These are phyloP conservation scores for Chytriomyces sp. DNA, from an alignment of 192 early-diverging fungal genomes.

Conservation along the genomic window DNA sequence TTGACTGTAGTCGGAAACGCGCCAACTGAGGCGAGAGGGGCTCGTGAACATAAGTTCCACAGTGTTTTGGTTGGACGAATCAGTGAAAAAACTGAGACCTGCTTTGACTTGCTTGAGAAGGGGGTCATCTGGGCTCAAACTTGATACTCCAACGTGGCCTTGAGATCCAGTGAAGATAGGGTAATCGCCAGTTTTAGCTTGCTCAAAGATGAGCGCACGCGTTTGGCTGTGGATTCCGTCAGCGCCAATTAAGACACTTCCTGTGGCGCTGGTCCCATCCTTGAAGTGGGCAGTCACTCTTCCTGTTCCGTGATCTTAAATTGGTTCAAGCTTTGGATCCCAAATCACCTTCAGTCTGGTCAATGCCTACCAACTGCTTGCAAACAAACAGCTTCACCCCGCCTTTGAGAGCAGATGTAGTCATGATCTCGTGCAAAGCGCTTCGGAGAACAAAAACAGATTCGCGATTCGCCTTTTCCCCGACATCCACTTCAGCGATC, in stretches of 20 bases:
- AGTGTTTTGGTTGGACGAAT: neutral
- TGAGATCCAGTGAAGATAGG: neutral
- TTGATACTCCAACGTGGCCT: neutral
- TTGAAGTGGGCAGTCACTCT: conserved; percentile 8
- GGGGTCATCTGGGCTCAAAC: neutral
- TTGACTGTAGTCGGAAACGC: neutral
- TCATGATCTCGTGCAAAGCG: neutral
- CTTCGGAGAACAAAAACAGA: neutral
- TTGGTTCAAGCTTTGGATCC: too few species aligned
- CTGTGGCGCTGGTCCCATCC: neutral
- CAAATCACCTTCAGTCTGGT: neutral
- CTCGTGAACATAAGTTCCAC: neutral
- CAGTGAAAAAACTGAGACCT: neutral
- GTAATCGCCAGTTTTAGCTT: neutral
- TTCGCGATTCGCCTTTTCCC: neutral
- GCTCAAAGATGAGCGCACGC: neutral
- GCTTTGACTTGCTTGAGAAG: neutral
- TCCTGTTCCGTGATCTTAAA: neutral
- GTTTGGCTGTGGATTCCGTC: conserved; percentile 12
- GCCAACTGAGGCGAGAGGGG: neutral
- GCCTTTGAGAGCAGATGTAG: neutral
- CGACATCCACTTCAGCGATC: too few species aligned
- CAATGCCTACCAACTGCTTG: neutral
- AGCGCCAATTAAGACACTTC: conserved; percentile 12
- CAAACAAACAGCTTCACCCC: neutral